phyloP scores from a whole-genome alignment of 2,329 filamentous ascomycete genomes.

The Fusarium decemcellulare region DNA sequence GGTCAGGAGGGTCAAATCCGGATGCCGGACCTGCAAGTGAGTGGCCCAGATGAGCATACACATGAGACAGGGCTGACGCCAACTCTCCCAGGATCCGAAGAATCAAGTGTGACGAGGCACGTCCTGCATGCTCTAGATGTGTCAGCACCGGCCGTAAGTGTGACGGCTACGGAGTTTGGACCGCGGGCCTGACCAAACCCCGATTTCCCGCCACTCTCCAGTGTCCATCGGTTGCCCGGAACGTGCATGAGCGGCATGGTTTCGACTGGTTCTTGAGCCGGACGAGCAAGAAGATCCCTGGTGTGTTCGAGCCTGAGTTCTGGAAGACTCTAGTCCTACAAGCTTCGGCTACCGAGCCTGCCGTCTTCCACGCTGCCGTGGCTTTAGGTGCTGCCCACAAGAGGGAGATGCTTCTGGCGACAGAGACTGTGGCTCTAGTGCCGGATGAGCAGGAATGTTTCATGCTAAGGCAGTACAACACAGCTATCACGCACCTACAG shows the following conservation, averaged over 20 bases:
- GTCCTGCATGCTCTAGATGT: not conserved
- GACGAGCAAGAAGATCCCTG: not conserved
- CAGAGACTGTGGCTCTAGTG: too few relatives aligned
- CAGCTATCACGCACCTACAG: not conserved
- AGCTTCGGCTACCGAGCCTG: not conserved
- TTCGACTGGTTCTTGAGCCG: not conserved
- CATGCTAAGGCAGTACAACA: not conserved
- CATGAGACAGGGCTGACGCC: not conserved
- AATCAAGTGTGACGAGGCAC: not conserved
- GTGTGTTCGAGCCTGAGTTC: not conserved
- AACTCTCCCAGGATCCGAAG: not conserved
- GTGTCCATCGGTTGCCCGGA: not conserved
- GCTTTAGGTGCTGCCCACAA: not conserved
- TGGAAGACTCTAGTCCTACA: not conserved
- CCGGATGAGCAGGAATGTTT: not conserved
- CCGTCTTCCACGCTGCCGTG: not conserved
- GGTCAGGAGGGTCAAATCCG: not conserved
- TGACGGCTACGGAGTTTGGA: conserved; percentile 4
- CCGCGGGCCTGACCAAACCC: not conserved
- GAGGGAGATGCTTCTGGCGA: not conserved
- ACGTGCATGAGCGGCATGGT: not conserved
- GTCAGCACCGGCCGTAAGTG: not conserved
- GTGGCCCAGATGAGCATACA: not conserved
- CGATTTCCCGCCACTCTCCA: not conserved
- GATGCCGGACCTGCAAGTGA: not conserved